Percentiles rank a stretch among this genome's conserved stretches.
Evolutionary conservation across 106 monocot species (phyloP).

Genomic region (Gastrodia elata): DNA sequence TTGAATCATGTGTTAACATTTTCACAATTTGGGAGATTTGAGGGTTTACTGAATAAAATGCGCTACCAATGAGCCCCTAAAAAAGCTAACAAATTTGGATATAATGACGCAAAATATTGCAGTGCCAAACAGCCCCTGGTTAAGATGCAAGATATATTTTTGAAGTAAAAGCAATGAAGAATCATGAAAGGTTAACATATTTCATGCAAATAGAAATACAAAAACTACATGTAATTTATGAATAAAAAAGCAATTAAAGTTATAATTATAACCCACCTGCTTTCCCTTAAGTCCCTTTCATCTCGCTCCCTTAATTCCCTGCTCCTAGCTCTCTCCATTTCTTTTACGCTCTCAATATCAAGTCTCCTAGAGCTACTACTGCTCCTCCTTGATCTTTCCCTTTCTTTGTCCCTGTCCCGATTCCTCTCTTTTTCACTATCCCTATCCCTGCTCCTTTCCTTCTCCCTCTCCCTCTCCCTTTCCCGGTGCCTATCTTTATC

Average conservation of each 20-base stretch:
- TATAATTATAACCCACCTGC: background rate
- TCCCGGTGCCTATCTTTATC: slow-evolving; percentile 3
- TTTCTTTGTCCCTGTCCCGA: background rate
- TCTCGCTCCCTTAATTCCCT: slow-evolving; percentile 8
- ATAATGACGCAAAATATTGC: too few species aligned
- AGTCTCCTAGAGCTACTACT: slow-evolving; percentile 3
- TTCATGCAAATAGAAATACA: background rate
- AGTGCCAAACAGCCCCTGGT: too few species aligned
- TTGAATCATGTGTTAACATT: too few species aligned
- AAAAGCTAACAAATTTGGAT: too few species aligned
- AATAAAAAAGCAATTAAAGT: background rate
- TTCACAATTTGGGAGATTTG: too few species aligned
- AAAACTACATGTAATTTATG: background rate
- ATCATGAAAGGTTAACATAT: background rate
- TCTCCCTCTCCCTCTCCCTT: slow-evolving; percentile 8
- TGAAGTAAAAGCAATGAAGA: background rate
- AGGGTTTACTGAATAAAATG: too few species aligned
- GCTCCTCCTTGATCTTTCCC: slow-evolving; percentile 9
- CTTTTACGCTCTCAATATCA: background rate
- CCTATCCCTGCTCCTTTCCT: background rate
- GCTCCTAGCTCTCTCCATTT: slow-evolving; percentile 3
- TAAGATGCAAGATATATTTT: background rate
- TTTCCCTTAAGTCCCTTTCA: slow-evolving; percentile 9
- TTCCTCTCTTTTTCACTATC: slow-evolving; percentile 5
- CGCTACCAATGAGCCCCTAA: too few species aligned